Conservation (phyloP, 176 grass and related monocot species). For the Cenchrus purpureus region DNA sequence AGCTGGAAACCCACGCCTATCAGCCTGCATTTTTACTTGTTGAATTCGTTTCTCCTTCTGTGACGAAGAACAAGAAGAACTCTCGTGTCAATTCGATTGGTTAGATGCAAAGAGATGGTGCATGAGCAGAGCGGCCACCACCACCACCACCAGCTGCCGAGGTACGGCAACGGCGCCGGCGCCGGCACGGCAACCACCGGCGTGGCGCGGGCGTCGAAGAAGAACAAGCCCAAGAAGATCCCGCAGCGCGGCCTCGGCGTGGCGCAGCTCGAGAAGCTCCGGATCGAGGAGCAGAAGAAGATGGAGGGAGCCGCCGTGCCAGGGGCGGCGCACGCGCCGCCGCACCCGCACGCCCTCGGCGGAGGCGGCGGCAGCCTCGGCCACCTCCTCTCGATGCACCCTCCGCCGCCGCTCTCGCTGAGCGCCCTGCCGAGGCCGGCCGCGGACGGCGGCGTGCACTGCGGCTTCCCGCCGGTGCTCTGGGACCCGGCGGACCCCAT, state of each 20-base stretch:
- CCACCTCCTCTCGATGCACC: constrained; percentile 47
- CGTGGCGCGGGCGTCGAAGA: constrained; percentile 58
- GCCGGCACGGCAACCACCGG: constrained; percentile 31
- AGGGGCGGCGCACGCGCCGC: background rate
- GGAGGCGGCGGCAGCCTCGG: constrained; percentile 8
- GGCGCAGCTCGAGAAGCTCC: constrained; percentile 84
- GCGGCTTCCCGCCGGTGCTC: constrained; percentile 40
- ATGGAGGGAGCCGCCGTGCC: constrained; percentile 31
- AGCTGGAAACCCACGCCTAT: background rate
- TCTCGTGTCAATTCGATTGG: background rate
- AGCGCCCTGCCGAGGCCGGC: constrained; percentile 35
- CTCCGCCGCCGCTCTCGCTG: constrained; percentile 21
- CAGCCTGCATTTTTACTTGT: background rate
- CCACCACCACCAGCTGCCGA: constrained; percentile 38
- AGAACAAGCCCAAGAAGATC: constrained; percentile 71
- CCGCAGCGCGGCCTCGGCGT: constrained; percentile 86
- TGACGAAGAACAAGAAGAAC: background rate
- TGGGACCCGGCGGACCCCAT: constrained; percentile 49
- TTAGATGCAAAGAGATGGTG: constrained; percentile 55
- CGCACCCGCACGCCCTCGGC: constrained; percentile 32
- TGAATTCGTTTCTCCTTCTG: background rate
- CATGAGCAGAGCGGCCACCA: constrained; percentile 42
- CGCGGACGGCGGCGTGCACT: constrained; percentile 24
- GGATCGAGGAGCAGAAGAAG: constrained; percentile 84
- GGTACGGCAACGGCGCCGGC: constrained; percentile 38